Evolutionary conservation across 1,139 yeast species (phyloP).

Genomic region (Pichia sp.): DNA sequence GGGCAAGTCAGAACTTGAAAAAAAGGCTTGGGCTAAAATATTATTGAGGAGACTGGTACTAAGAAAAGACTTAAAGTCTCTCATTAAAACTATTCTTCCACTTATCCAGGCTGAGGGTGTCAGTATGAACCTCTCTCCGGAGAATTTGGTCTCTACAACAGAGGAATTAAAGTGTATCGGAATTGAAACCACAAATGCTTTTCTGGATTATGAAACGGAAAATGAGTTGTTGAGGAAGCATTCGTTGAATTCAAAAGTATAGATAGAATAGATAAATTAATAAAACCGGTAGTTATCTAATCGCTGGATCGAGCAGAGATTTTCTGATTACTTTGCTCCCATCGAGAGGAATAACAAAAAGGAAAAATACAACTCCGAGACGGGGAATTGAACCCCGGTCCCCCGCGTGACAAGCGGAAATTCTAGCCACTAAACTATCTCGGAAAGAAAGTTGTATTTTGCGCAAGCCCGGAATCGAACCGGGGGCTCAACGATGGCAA

Average conservation of each 20-base stretch:
- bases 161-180: neutral
- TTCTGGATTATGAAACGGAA: conserved; percentile 1
- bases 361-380: conserved; percentile 14
- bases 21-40: conserved; percentile 5
- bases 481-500: conserved; percentile 21
- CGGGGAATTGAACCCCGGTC: conserved; percentile 21
- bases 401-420: conserved; percentile 21
- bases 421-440: conserved; percentile 21
- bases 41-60: conserved; percentile 6
- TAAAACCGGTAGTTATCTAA: too few species aligned
- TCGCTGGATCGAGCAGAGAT: too few species aligned
- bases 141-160: neutral
- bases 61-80: neutral
- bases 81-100: neutral
- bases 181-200: neutral
- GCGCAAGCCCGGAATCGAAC: conserved; percentile 21
- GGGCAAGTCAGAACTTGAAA: neutral
- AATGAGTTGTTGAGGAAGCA: conserved; percentile 4
- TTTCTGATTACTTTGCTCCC: neutral
- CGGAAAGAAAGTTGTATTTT: conserved; percentile 8
- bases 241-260: too few species aligned
- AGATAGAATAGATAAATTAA: too few species aligned
- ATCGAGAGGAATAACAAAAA: neutral
- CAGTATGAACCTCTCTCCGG: neutral
- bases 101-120: neutral